Evolutionary conservation across 2,329 filamentous ascomycete genomes (phyloP), one percentile per base, ranked within the genome.

Genomic region (Fusarium odoratissimum): DNA sequence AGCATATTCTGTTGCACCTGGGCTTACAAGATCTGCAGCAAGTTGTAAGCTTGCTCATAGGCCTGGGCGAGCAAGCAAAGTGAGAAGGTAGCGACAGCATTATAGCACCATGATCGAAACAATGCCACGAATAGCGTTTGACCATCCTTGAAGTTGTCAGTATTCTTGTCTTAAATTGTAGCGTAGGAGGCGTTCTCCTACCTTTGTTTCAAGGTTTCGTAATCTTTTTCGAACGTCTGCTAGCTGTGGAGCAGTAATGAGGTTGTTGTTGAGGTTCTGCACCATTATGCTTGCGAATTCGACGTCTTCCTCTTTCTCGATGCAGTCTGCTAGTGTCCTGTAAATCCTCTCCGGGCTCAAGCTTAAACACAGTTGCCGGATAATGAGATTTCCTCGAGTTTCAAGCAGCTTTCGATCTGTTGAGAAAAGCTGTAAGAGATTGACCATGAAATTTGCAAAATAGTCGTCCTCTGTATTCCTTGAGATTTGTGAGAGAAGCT

Each of bases 211-310:
- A 4, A 98, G 86, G 76, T 97, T 99, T 38, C 96, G 89, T 56
- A 99, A 85, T 46, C 96, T 88, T 81, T 97, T 98, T 49, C 96
- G 91, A 71, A 99, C 86, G 76, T 98, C 97, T 3, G 94, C 91
- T 35, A 99, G 86, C 82, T 99, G 95, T 2, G 97, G 96, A 0
- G 97, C 96, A 4, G 97, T 99, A 74, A 99, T 98, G 60, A 99
- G 91, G 77, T 99, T 99, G 82, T 99, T 99, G 84, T 99, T 99
- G 58, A 99, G 87, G 78, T 98, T 98, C 81, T 99, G 96, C 35
- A 99, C 95, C 96, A 99, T 99, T 77, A 99, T 98, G 80, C 95
- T 98, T 21, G 96, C 95, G 82, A 99, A 99, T 80, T 99, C 97
- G 45, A 99, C 91, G 80, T 99, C 96, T 83, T 98, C 96, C 81